Evolutionary conservation across 108 stramenopile genomes (phyloP), one percentile per base, ranked within the genome.

Genomic region (Schizochytrium sp.): DNA sequence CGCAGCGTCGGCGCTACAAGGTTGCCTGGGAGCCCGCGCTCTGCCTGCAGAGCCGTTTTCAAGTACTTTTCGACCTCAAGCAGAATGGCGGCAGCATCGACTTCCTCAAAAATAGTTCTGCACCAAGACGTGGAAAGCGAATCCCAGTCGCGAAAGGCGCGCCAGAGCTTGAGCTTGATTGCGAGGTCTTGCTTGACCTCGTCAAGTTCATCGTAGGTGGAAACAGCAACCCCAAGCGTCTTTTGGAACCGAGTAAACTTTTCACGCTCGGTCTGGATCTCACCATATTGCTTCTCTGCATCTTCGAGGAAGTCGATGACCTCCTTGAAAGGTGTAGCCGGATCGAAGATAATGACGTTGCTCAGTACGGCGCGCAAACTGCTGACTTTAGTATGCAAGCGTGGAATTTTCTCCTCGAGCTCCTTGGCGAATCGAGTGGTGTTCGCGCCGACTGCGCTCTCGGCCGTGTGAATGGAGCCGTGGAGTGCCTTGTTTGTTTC

Each of bases 131-230:
- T 58, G 34, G 88, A 45, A n/a, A 53, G 88, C 69, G 63, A 72
- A 21, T 89, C 58, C 47, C 91, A 92, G 1, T 58, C 71, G 45
- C 59, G 58, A 10, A 92, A 60, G 21, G 88, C 87, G 48, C 57
- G 71, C 92, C 92, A 92, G 57, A 92, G 58, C 16, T 87, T 57
- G 23, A 90, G 87, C 89, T 92, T 92, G 41, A 53, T 45, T 4
- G 69, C 41, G 91, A 92, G 57, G 83, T 92, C 91, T 51, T 47
- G 47, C 60, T 92, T 76, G 44, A 92, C 88, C n/a, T 92, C 91
- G 58, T 91, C 88, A 44, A 92, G 90, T 18, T 28, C 48, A 10
- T 58, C 57, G 12, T 58, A 59, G 34, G 21, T 23, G 44, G 87
- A 44, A 5, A 59, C 23, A 5, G 87, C 16, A 4, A 60, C 57